Conservation (phyloP, 805 yeast genomes). For the Yamadazyma olivae region DNA sequence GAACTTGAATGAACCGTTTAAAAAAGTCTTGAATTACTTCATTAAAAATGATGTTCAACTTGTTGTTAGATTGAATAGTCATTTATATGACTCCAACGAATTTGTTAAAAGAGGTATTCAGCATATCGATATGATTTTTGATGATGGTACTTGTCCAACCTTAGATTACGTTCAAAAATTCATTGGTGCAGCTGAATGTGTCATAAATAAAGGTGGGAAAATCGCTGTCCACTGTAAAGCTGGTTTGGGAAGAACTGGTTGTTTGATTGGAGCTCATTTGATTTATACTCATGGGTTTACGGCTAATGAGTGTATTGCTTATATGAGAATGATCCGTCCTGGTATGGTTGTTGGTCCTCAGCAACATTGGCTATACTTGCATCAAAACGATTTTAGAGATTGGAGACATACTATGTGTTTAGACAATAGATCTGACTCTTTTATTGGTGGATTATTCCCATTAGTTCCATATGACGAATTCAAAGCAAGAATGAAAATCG, state of each 20-base stretch:
- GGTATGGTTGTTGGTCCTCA: slow-evolving; percentile 99
- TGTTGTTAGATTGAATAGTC: slow-evolving; percentile 91
- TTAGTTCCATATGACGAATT: slow-evolving; percentile 61
- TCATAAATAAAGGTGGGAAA: slow-evolving; percentile 81
- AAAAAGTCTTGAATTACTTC: slow-evolving; percentile 78
- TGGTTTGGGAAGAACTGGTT: slow-evolving; percentile 96
- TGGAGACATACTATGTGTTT: slow-evolving; percentile 92
- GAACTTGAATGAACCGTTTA: slow-evolving; percentile 69
- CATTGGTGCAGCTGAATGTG: slow-evolving; percentile 91
- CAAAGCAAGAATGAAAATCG: slow-evolving; percentile 49
- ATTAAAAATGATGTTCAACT: slow-evolving; percentile 69
- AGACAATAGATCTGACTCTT: slow-evolving; percentile 61
- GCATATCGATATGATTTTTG: slow-evolving; percentile 94
- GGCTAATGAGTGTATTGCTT: slow-evolving; percentile 94
- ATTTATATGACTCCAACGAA: slow-evolving; percentile 79
- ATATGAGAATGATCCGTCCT: slow-evolving; percentile 93
- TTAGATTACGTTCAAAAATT: slow-evolving; percentile 89
- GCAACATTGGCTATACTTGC: slow-evolving; percentile 96
- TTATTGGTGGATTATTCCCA: slow-evolving; percentile 66
- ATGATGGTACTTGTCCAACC: slow-evolving; percentile 97
- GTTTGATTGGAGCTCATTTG: slow-evolving; percentile 94
- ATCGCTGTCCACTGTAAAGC: slow-evolving; percentile 99
- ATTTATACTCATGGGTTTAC: slow-evolving; percentile 96
- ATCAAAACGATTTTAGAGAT: slow-evolving; percentile 92
- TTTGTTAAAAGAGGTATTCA: slow-evolving; percentile 80